phyloP scores from a whole-genome alignment of 2,329 filamentous ascomycete genomes.

The Stagonosporopsis tanaceti region DNA sequence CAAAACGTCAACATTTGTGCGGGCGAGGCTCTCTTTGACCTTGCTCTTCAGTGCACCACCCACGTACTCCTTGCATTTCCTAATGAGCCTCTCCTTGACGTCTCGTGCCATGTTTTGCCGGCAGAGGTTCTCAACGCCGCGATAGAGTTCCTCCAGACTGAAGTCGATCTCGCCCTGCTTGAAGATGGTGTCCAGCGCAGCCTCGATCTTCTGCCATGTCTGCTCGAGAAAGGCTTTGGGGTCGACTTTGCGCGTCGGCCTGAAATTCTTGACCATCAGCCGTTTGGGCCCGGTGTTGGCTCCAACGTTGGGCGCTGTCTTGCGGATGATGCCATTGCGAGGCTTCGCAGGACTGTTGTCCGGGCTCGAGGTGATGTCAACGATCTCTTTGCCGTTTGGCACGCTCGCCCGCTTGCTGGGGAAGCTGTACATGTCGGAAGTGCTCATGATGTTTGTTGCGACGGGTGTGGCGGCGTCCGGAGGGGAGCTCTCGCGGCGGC shows the following conservation, averaged over 20 bases:
- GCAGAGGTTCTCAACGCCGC: slow-evolving; percentile 90
- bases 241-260: slow-evolving; percentile 68
- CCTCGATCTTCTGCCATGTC: slow-evolving; percentile 76
- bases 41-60: slow-evolving; percentile 62
- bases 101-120: slow-evolving; percentile 75
- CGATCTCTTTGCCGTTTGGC: slow-evolving; percentile 27
- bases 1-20: slow-evolving; percentile 70
- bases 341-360: slow-evolving; percentile 55
- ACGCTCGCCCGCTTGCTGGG: slow-evolving; percentile 38
- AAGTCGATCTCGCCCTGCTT: slow-evolving; percentile 63
- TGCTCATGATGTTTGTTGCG: slow-evolving; percentile 36
- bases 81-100: slow-evolving; percentile 71
- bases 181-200: slow-evolving; percentile 78
- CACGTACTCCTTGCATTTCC: slow-evolving; percentile 71
- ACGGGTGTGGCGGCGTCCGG: slow-evolving; percentile 22
- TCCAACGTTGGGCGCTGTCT: slow-evolving; percentile 71
- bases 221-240: slow-evolving; percentile 80
- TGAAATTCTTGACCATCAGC: slow-evolving; percentile 92
- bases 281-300: slow-evolving; percentile 73
- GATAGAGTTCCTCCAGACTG: slow-evolving; percentile 89
- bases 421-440: slow-evolving; percentile 48
- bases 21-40: slow-evolving; percentile 64
- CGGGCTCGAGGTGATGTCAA: slow-evolving; percentile 45
- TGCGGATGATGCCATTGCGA: slow-evolving; percentile 47
- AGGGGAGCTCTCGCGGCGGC: slow-evolving; percentile 37